These are phyloP conservation scores for Tothia fuscella DNA, from an alignment of 2,329 filamentous ascomycete genomes.

Conservation along the genomic window DNA sequence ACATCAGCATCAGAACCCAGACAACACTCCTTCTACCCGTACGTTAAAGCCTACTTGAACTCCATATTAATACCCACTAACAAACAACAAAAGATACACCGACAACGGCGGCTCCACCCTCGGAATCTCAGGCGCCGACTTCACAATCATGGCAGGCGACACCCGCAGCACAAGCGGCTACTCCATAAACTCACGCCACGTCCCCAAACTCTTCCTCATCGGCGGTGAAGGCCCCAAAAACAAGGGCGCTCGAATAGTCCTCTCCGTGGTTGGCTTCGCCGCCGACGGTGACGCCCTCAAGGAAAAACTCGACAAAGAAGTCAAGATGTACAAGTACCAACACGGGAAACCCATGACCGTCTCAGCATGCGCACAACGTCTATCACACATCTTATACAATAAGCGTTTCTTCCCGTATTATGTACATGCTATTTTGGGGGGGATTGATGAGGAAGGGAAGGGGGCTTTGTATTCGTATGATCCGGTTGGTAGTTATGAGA, in stretches of 20 bases:
- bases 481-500: slow-evolving; percentile 92
- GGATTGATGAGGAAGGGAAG: slow-evolving; percentile 85
- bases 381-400: slow-evolving; percentile 90
- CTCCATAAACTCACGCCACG: slow-evolving; percentile 96
- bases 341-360: slow-evolving; percentile 95
- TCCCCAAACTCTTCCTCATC: slow-evolving; percentile 94
- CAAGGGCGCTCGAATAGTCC: slow-evolving; percentile 71
- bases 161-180: slow-evolving; percentile 87
- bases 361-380: slow-evolving; percentile 83
- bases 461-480: slow-evolving; percentile 97
- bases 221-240: slow-evolving; percentile 81
- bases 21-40: slow-evolving; percentile 81
- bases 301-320: slow-evolving; percentile 84
- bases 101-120: slow-evolving; percentile 97
- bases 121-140: slow-evolving; percentile 86
- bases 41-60: slow-evolving; percentile 27
- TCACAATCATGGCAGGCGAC: slow-evolving; percentile 93
- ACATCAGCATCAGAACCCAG: slow-evolving; percentile 34
- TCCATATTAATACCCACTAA: slow-evolving; percentile 14
- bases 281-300: slow-evolving; percentile 90
- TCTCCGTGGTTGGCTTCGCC: slow-evolving; percentile 91
- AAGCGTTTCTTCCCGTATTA: slow-evolving; percentile 99
- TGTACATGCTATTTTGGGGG: slow-evolving; percentile 84
- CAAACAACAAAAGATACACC: slow-evolving; percentile 58
- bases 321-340: slow-evolving; percentile 98